phyloP scores from a whole-genome alignment of 768 basidiomycete genomes.

The Pleurotus platypus region DNA sequence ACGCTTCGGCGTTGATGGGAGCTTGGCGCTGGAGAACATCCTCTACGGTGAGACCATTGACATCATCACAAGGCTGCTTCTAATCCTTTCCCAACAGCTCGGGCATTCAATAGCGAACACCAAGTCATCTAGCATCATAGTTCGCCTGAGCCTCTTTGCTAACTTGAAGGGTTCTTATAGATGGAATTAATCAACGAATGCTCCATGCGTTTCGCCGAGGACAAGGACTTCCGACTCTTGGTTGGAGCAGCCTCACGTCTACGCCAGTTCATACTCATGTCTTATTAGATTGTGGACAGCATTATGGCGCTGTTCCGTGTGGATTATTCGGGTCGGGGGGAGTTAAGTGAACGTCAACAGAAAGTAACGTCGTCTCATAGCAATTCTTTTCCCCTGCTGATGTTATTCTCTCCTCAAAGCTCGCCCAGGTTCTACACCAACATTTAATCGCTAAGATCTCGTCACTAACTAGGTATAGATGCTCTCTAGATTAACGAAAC shows the following conservation, averaged over 20 bases:
- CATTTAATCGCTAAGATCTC: not conserved
- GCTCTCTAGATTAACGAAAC: conserved; percentile 87
- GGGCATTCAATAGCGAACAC: conserved; percentile 91
- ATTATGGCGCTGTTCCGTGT: conserved; percentile 97
- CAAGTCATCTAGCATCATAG: conserved; percentile 46
- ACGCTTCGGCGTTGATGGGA: conserved; percentile 89
- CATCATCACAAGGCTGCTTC: not conserved
- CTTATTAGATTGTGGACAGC: conserved; percentile 80
- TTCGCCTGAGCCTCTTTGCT: not conserved
- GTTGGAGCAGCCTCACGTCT: conserved; percentile 28
- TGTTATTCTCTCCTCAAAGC: conserved; percentile 34
- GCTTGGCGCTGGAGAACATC: conserved; percentile 84
- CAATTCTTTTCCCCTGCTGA: not conserved
- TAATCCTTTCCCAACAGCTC: conserved; percentile 41
- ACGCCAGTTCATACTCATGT: conserved; percentile 11
- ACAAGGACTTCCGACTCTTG: conserved; percentile 76
- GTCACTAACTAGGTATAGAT: conserved; percentile 42
- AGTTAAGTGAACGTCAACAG: conserved; percentile 91
- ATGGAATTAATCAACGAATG: conserved; percentile 93
- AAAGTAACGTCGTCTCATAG: conserved; percentile 42
- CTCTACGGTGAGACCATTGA: conserved; percentile 61
- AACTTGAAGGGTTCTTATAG: conserved; percentile 28
- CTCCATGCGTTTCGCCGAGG: conserved; percentile 84
- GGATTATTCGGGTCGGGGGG: conserved; percentile 91
- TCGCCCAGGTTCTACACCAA: conserved; percentile 63